Evolutionary conservation across 768 basidiomycete species (phyloP), one percentile per base, ranked within the genome.

Genomic region (Gloeophyllum trabeum): DNA sequence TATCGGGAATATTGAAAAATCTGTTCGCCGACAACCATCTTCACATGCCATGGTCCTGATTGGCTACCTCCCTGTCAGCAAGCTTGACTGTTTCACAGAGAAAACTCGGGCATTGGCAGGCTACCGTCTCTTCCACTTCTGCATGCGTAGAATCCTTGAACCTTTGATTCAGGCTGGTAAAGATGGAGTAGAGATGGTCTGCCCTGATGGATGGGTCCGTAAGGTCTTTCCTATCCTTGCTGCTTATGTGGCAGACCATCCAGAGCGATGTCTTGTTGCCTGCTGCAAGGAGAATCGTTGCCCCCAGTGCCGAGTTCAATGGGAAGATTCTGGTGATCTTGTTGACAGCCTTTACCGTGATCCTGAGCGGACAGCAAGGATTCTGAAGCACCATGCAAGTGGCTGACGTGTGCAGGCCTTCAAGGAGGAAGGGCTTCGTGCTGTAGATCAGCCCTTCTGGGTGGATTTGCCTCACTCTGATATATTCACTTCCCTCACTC

Each of bases 371-470:
- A 47, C 43, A 3, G 10, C 20, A 3, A 18, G 28, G 2, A 40
- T 41, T 19, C 28, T 49, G 4, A 18, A 37, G 12, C 19, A 40
- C 14, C 19, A 40, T 7, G 43, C 23, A 1, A 32, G 10, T 10
- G 28, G 28, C 10, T 16, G 28, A 10, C 28, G 28, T 10, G 28
- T 32, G 10, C 28, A 10, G 16, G 28, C 10, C 10, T 46, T 51
- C 48, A 23, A 41, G 10, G 37, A 16, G 23, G 34, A 36, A 4
- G 54, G 54, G 1, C 42, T 56, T 1, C 43, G 45, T 0, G 25
- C 45, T 18, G 42, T 43, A 20, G 42, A 51, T 20, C 7, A 37
- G 20, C 70, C 69, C 6, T 73, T 71, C 50, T 71, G 69, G 69
- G 36, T 34, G 1, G 47, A 65, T 32, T 46, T 71, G 10, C 69